These are phyloP conservation scores for Rubia yunnanensis DNA, from an alignment of 257 asterid genomes.

Conservation along the genomic window DNA sequence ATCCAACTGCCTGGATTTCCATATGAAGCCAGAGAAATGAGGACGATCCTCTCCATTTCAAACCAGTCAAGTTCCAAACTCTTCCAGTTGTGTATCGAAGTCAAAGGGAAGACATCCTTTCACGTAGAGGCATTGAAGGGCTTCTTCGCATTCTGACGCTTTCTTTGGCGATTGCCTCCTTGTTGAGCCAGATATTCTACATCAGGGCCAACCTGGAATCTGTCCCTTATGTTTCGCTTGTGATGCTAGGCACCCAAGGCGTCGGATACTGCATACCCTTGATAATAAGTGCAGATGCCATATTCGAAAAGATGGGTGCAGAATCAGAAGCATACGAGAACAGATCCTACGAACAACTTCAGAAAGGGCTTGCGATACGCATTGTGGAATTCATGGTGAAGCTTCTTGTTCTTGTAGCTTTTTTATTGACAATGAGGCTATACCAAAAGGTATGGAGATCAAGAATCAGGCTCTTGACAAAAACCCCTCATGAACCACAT, in stretches of 20 bases:
- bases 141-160: slow-evolving; percentile 52
- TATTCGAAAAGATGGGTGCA: slow-evolving; percentile 32
- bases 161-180: slow-evolving; percentile 55
- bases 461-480: slow-evolving; percentile 44
- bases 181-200: slow-evolving; percentile 56
- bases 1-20: slow-evolving; percentile 59
- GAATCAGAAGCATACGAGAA: slow-evolving; percentile 31
- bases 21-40: slow-evolving; percentile 48
- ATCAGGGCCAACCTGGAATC: slow-evolving; percentile 41
- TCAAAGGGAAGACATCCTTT: slow-evolving; percentile 74
- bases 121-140: slow-evolving; percentile 71
- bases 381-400: slow-evolving; percentile 57
- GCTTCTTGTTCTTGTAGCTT: slow-evolving; percentile 56
- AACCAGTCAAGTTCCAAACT: slow-evolving; percentile 50
- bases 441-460: slow-evolving; percentile 78
- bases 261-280: slow-evolving; percentile 60
- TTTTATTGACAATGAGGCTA: slow-evolving; percentile 46
- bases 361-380: slow-evolving; percentile 42
- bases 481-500: slow-evolving; percentile 54
- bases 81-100: slow-evolving; percentile 62
- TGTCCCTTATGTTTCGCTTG: slow-evolving; percentile 53
- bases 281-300: slow-evolving; percentile 59
- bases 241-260: slow-evolving; percentile 77
- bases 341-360: slow-evolving; percentile 37
- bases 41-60: slow-evolving; percentile 70